Conservation (phyloP, 2,329 filamentous ascomycete genomes). For the Ophiostoma sp. region DNA sequence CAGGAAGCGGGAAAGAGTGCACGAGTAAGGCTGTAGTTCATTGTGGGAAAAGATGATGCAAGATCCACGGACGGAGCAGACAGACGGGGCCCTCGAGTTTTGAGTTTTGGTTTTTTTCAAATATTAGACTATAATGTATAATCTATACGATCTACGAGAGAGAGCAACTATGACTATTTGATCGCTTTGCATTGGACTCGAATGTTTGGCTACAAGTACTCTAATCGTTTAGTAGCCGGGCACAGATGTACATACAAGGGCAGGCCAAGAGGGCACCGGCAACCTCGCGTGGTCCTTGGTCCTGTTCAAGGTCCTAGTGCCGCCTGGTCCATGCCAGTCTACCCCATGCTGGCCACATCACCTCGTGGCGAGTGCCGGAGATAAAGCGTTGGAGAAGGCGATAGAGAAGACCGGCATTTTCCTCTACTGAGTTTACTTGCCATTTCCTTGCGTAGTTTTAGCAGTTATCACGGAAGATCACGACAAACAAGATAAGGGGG, state of each 20-base stretch:
- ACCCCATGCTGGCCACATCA: conserved; percentile 5
- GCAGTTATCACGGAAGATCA: conserved; percentile 16
- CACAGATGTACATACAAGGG: not conserved
- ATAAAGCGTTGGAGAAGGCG: not conserved
- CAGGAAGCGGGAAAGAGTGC: not conserved
- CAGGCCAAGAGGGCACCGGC: conserved; percentile 9
- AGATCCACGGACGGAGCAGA: not conserved
- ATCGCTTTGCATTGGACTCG: not conserved
- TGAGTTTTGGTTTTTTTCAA: not conserved
- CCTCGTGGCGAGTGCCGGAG: conserved; percentile 10
- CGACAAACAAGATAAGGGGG: conserved; percentile 10
- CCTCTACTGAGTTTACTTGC: not conserved
- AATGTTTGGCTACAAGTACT: not conserved
- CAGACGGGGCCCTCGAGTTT: conserved; percentile 10
- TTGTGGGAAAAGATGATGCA: conserved; percentile 2
- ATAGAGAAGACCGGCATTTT: conserved; percentile 7
- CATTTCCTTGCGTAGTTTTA: conserved; percentile 6
- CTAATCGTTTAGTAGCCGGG: not conserved
- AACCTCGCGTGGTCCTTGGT: not conserved
- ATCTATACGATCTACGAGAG: not conserved
- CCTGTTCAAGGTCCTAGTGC: not conserved
- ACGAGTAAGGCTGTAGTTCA: not conserved
- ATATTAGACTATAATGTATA: not conserved
- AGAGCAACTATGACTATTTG: not conserved
- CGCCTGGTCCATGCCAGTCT: conserved; percentile 4